A percentile compares a stretch with the other conserved stretches of the same genome.
Evolutionary conservation across 2,329 filamentous ascomycete species (phyloP).

Genomic region (Paracoccidioides lutzii): DNA sequence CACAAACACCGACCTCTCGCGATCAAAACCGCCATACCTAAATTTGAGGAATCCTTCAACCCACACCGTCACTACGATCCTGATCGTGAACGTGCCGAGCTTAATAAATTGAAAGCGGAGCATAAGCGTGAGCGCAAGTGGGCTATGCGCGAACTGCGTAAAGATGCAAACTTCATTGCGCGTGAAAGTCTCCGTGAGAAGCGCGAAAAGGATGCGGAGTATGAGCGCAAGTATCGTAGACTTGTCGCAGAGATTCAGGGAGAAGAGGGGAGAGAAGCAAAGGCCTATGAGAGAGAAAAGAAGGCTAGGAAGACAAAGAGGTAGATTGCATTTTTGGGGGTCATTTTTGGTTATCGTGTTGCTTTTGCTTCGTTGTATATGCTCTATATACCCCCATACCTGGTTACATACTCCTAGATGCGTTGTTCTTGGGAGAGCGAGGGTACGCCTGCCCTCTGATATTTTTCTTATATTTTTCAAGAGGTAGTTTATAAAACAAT

Average conservation of each 20-base stretch:
- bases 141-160: constrained; percentile 81
- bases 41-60: constrained; percentile 92
- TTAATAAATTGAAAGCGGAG: constrained; percentile 73
- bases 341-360: not conserved
- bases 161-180: constrained; percentile 88
- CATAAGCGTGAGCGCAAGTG: constrained; percentile 94
- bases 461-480: not conserved
- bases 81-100: constrained; percentile 74
- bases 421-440: not conserved
- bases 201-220: constrained; percentile 82
- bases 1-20: constrained; percentile 81
- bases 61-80: constrained; percentile 96
- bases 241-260: constrained; percentile 91
- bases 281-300: constrained; percentile 82
- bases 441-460: not conserved
- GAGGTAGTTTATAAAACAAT: too few species aligned
- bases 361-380: not conserved
- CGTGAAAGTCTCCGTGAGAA: constrained; percentile 82
- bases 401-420: not conserved
- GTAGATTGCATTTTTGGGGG: constrained; percentile 10
- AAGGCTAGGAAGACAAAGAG: constrained; percentile 55
- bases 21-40: constrained; percentile 78
- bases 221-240: constrained; percentile 91
- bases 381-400: not conserved
- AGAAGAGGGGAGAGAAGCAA: constrained; percentile 75